A percentile compares a stretch with the other conserved stretches of the same genome.
Conservation (phyloP, 163 green algal genomes). For the Scenedesmus sp. region DNA sequence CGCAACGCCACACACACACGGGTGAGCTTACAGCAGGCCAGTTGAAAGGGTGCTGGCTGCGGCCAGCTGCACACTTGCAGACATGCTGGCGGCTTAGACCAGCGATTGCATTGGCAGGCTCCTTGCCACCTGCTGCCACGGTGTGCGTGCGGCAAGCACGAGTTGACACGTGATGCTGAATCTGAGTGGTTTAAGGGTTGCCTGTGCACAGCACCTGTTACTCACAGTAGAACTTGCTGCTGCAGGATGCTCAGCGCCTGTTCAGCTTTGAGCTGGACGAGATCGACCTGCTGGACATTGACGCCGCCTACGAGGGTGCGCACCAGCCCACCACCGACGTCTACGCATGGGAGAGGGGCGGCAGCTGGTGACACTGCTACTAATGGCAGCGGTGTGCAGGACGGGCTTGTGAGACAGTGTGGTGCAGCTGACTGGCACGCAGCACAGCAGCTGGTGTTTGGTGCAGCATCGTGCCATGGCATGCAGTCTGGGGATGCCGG, state of each 20-base stretch:
- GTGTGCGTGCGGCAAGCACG: too few relatives aligned
- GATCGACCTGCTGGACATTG: slow-evolving; percentile 67
- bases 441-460: too few relatives aligned
- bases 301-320: slow-evolving; percentile 71
- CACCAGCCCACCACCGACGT: slow-evolving; percentile 68
- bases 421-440: not conserved
- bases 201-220: too few relatives aligned
- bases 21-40: not conserved
- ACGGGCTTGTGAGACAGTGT: not conserved
- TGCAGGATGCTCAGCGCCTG: slow-evolving; percentile 50
- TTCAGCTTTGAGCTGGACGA: slow-evolving; percentile 75
- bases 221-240: slow-evolving; percentile 19
- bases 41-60: too few relatives aligned
- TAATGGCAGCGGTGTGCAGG: not conserved
- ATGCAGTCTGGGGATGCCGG: too few relatives aligned
- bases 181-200: too few relatives aligned
- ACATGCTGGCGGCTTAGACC: too few relatives aligned
- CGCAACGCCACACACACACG: slow-evolving; percentile 76
- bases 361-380: slow-evolving; percentile 34
- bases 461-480: too few relatives aligned
- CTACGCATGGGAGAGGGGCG: slow-evolving; percentile 84
- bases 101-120: too few relatives aligned
- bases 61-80: too few relatives aligned
- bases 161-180: too few relatives aligned
- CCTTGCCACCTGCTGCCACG: too few relatives aligned